A percentile compares a stretch with the other conserved stretches of the same genome.
phyloP scores from a whole-genome alignment of 805 yeast genomes.

The Yarrowia osloensis region DNA sequence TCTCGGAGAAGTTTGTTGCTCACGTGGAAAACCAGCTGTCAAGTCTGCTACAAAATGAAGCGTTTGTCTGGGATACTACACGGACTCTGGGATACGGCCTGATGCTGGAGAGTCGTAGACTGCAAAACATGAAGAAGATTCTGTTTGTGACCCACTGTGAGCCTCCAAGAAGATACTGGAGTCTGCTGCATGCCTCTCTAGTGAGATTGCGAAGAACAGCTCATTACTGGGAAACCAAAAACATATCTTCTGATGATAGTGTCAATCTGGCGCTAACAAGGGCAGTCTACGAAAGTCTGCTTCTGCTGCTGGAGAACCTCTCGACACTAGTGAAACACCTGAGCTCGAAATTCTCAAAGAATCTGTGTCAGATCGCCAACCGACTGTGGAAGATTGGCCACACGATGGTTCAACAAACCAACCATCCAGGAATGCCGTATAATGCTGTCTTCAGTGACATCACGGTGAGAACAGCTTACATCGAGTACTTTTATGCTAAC shows the following conservation, averaged over 20 bases:
- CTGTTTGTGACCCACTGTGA: slow-evolving; percentile 13
- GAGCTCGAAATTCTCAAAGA: slow-evolving; percentile 3
- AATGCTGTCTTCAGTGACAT: slow-evolving; percentile 19
- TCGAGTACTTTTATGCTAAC: slow-evolving; percentile 24
- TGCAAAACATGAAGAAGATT: background rate
- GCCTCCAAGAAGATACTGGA: slow-evolving; percentile 11
- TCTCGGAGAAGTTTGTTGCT: slow-evolving; percentile 9
- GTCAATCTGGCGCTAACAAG: slow-evolving; percentile 7
- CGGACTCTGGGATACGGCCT: slow-evolving; percentile 9
- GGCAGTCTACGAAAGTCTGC: slow-evolving; percentile 8
- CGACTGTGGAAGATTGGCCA: slow-evolving; percentile 1
- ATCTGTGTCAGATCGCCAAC: slow-evolving; percentile 5
- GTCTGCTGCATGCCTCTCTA: background rate
- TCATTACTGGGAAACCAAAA: background rate
- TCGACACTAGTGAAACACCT: background rate
- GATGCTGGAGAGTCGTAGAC: slow-evolving; percentile 6
- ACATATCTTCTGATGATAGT: background rate
- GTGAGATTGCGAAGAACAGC: background rate
- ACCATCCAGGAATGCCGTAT: slow-evolving; percentile 7
- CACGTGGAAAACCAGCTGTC: slow-evolving; percentile 3
- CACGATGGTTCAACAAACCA: background rate
- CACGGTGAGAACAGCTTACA: slow-evolving; percentile 1
- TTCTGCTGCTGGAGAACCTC: background rate
- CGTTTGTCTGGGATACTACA: slow-evolving; percentile 10
- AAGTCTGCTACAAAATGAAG: background rate